A percentile compares a stretch with the other conserved stretches of the same genome.
Evolutionary conservation across 2,329 filamentous ascomycete genomes (phyloP).

Genomic region (Rutstroemia sp.): DNA sequence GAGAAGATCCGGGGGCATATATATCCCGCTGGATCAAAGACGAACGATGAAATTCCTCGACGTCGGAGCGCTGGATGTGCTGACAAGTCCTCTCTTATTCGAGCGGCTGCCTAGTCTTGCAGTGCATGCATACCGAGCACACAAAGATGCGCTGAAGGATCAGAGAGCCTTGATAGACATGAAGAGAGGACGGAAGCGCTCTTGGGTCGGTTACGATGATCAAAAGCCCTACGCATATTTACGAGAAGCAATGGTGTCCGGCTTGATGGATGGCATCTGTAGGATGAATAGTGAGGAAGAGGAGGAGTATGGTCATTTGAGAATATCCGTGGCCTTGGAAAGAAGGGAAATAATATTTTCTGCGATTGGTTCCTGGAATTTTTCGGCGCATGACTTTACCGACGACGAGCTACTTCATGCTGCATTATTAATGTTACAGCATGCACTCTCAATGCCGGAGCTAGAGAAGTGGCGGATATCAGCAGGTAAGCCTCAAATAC

Average conservation of each 20-base stretch:
- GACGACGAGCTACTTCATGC: conserved; percentile 87
- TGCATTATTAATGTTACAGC: conserved; percentile 81
- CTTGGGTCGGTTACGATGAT: conserved; percentile 84
- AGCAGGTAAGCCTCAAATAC: conserved; percentile 49
- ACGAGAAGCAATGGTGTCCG: conserved; percentile 87
- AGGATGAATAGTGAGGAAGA: conserved; percentile 51
- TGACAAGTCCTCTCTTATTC: conserved; percentile 69
- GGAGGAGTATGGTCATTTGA: conserved; percentile 53
- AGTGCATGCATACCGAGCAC: conserved; percentile 76
- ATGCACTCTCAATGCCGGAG: conserved; percentile 75
- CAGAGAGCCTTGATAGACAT: conserved; percentile 65
- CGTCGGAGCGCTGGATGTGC: conserved; percentile 77
- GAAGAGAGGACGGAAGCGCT: conserved; percentile 72
- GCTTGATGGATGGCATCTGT: conserved; percentile 84
- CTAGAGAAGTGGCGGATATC: conserved; percentile 74
- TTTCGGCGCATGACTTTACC: conserved; percentile 80
- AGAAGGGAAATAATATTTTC: conserved; percentile 58
- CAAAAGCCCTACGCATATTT: conserved; percentile 84
- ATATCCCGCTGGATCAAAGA: conserved; percentile 36
- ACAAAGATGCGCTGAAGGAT: conserved; percentile 67
- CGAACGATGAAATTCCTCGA: conserved; percentile 69
- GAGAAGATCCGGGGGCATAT: conserved; percentile 18
- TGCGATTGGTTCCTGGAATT: conserved; percentile 69
- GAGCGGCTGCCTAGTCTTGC: conserved; percentile 69
- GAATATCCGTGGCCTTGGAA: conserved; percentile 60